Conservation (phyloP, 352 stramenopile genomes). For the Phytopythium aichiense region DNA sequence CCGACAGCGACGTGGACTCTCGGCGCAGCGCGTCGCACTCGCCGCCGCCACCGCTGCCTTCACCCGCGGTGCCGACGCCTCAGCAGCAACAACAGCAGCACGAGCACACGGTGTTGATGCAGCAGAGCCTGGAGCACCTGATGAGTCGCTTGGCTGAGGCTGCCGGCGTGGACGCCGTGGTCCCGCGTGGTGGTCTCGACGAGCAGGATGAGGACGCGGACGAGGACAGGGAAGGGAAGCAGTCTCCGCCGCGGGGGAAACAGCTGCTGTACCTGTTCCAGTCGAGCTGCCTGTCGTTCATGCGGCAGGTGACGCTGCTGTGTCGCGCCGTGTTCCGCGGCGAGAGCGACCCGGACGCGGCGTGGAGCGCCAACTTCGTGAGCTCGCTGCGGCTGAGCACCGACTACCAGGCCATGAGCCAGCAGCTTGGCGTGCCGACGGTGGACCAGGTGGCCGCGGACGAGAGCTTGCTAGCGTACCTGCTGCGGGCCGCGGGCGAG, state of each 20-base stretch:
- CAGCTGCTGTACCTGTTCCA: slow-evolving; percentile 71
- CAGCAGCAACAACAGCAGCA: slow-evolving; percentile 21
- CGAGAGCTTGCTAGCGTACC: slow-evolving; percentile 42
- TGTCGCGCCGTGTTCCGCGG: slow-evolving; percentile 75
- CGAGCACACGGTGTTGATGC: slow-evolving; percentile 19
- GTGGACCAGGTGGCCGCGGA: slow-evolving; percentile 55
- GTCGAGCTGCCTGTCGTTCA: slow-evolving; percentile 66
- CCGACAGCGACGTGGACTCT: slow-evolving; percentile 9
- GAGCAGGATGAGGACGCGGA: slow-evolving; percentile 1
- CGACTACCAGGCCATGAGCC: slow-evolving; percentile 70
- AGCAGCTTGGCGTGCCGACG: slow-evolving; percentile 65
- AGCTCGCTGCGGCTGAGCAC: slow-evolving; percentile 68
- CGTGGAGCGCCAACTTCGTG: slow-evolving; percentile 78
- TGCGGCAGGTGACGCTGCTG: slow-evolving; percentile 75
- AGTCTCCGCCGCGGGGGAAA: slow-evolving; percentile 30
- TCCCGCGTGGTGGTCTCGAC: not conserved
- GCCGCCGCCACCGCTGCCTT: not conserved
- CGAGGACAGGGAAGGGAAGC: not conserved
- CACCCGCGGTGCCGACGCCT: not conserved
- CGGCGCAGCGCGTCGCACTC: slow-evolving; percentile 8
- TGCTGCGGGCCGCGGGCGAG: slow-evolving; percentile 48
- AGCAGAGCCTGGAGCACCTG: slow-evolving; percentile 41
- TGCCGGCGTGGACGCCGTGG: slow-evolving; percentile 35
- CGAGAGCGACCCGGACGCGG: slow-evolving; percentile 68
- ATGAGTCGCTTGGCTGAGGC: slow-evolving; percentile 42